Base-by-base conservation (phyloP, 805 yeast species). In the Wickerhamomyces chambardii region DNA sequence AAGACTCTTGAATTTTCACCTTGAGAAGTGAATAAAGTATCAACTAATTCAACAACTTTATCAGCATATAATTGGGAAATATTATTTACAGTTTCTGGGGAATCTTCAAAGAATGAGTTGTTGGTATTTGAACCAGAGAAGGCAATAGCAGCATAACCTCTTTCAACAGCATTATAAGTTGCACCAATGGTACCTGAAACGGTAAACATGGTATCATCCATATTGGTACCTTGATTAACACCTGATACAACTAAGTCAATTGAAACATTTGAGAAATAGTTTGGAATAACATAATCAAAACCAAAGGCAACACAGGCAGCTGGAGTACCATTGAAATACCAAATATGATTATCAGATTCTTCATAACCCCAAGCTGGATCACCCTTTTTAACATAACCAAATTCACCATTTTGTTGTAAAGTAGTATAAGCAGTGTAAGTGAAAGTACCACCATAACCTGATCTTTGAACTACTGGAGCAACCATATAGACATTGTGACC, bases 271-370 rank as follows among this genome's bases (percentile, higher is more conserved):
- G 62, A 51, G 46, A 67, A 68, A 51, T 54, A 57, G 33, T 48
- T 58, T 40, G 77, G 77, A 32, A 67, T 45, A 30, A 70, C 59
- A 49, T 68, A 68, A 34, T 66, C 66, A 36, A 70, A 53, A 18
- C 63, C 75, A 43, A 68, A 63, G 5, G 70, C 63, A 30, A 70
- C 71, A 49, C 66, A 66, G 12, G 73, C 61, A 31, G 75, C 71
- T 39, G 78, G 78, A 15, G 76, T 67, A 41, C 73, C 76, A 44
- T 70, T 68, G 58, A 71, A 68, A 51, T 71, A 71, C 76, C 77
- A 71, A 42, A 66, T 53, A 40, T 66, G 60, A 35, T 45, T 38
- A 46, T 68, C 70, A 32, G 34, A 33, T 11, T 31, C 53, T 42
- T 72, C 77, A 39, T 67, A 68, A 32, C 75, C 78, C 77, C 77